Base-by-base conservation (phyloP, 1,139 yeast genomes). In the Kodamaea sp. region DNA sequence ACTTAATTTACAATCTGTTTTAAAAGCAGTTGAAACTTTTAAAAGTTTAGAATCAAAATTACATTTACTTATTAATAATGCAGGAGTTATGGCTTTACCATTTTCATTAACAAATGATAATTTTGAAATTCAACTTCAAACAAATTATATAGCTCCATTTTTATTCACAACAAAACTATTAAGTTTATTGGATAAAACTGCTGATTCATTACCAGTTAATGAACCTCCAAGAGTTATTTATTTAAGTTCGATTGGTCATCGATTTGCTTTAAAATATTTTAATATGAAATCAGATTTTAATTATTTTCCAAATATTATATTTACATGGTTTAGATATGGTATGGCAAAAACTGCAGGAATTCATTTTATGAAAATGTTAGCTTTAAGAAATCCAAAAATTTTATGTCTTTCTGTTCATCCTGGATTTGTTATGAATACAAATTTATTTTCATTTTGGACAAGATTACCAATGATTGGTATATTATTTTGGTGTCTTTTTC, bases 31-130 rank as follows among this genome's bases (percentile, higher is more conserved):
- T 5, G 56, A 62, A 8, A 64, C 65, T 26, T 74, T 86, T 46
- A 63, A 62, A 35, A 54, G 61, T 8, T 49, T 62, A 38, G 95
- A 86, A 52, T 53, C 63, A 6, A 60, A 64, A 27, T 58, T 88
- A 12, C 81, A 86, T 56, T 58, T 87, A 23, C 68, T 88, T 32
- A 70, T 88, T 28, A 79, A 86, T 52, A 88, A 87, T 57, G 94
- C 96, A 0, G 95, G 95, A 1, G 80, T 84, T 3, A 82, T 85
- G 81, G 94, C 85, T 2, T 65, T 81, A 9, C 95, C 95, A 0
- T 78, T 68, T 54, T 67, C 75, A 10, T 49, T 66, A 24, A 84
- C 96, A 0, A 62, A 62, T 23, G 95, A 88, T 54, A 81, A 81
- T 5, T 84, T 83, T 54, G 96, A 89, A 57, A 72, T 85, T 25